These are phyloP conservation scores for Chondrostereum purpureum DNA, from an alignment of 1,284 basidiomycete genomes.

Conservation along the genomic window DNA sequence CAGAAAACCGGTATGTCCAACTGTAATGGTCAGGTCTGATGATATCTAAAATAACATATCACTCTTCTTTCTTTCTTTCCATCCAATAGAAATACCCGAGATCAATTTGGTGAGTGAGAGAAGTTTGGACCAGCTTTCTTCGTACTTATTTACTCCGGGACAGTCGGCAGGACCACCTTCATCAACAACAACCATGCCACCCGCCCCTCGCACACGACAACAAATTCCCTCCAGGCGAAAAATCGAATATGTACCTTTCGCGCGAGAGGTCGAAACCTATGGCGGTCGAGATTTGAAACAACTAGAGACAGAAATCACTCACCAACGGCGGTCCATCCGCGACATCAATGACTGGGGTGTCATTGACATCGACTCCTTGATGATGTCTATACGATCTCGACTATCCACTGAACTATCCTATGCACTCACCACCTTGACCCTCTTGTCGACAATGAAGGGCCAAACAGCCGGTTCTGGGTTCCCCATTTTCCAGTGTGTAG, in stretches of 20 bases:
- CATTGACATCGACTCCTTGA: constrained; percentile 85
- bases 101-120: constrained; percentile 6
- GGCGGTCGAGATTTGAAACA: constrained; percentile 80
- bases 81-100: constrained; percentile 1
- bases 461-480: constrained; percentile 58
- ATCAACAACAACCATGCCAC: constrained; percentile 18
- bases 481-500: constrained; percentile 70
- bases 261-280: constrained; percentile 69
- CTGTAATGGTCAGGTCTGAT: background rate
- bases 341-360: constrained; percentile 78
- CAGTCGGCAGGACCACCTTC: constrained; percentile 20
- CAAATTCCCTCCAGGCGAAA: constrained; percentile 60
- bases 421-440: constrained; percentile 82
- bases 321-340: constrained; percentile 51
- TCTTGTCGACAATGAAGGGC: constrained; percentile 74
- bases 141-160: constrained; percentile 16
- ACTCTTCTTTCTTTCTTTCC: constrained; percentile 3
- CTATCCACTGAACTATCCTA: constrained; percentile 83
- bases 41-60: constrained; percentile 3
- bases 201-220: constrained; percentile 28
- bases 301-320: constrained; percentile 60
- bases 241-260: constrained; percentile 86
- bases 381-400: constrained; percentile 85
- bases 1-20: constrained; percentile 57
- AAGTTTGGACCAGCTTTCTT: constrained; percentile 1